phyloP scores from a whole-genome alignment of 1,139 yeast genomes.

The Pichia sp. region DNA sequence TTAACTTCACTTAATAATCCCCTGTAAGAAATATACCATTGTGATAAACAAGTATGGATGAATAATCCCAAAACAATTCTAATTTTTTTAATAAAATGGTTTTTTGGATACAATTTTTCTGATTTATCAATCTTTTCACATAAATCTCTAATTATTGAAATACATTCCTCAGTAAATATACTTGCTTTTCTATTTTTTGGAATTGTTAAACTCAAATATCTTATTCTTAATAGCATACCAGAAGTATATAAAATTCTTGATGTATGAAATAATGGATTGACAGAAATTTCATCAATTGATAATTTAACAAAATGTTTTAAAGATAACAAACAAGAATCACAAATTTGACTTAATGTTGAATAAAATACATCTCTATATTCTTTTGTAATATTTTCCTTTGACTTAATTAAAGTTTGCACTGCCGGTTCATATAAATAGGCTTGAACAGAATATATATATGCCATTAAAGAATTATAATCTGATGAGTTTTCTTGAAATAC shows the following conservation, averaged over 20 bases:
- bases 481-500: constrained; percentile 24
- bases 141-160: constrained; percentile 39
- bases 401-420: constrained; percentile 17
- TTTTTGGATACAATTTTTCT: constrained; percentile 37
- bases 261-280: constrained; percentile 56
- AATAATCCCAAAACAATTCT: constrained; percentile 51
- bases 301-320: constrained; percentile 43
- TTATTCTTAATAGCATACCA: constrained; percentile 55
- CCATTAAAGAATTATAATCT: constrained; percentile 37
- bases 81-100: constrained; percentile 46
- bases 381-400: constrained; percentile 18
- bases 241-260: constrained; percentile 64
- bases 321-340: constrained; percentile 49
- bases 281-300: constrained; percentile 40
- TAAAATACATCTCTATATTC: constrained; percentile 28
- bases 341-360: constrained; percentile 43
- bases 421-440: constrained; percentile 66
- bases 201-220: constrained; percentile 49
- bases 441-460: constrained; percentile 59
- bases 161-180: constrained; percentile 44
- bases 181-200: constrained; percentile 43
- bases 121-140: constrained; percentile 37
- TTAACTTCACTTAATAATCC: constrained; percentile 12
- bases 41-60: constrained; percentile 54
- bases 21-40: constrained; percentile 29